Base-by-base conservation (phyloP, 257 asterid species). In the Capsicum pubescens region DNA sequence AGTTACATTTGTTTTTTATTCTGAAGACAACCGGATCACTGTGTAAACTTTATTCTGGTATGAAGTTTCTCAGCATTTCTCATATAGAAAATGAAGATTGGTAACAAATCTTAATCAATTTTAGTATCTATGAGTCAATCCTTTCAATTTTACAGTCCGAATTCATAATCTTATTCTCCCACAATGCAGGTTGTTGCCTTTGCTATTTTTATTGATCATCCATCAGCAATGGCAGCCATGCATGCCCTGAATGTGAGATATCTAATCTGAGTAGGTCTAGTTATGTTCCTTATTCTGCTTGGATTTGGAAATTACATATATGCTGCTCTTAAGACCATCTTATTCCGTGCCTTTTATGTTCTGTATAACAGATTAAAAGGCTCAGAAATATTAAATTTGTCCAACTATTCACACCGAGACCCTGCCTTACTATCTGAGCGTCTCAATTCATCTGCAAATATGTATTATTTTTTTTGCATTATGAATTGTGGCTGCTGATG, bases 161-260 rank as follows among this genome's bases (percentile, higher is more conserved):
- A 32, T 74, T 21, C 19, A 50, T 84, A 17, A 46, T 10, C 82
- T 61, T 66, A 36, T 84, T 52, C 57, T 44, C 52, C 54, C 39
- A 61, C 76, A 67, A 86, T 84, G 77, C 92, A 96, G 99, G 99
- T 95, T 72, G 99, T 94, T 85, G 99, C 99, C 44, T 97, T 95
- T 91, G 99, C 98, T 59, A 97, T 95, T 80, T 97, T 97, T 88
- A 89, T 90, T 39, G 93, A 93, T 91, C 98, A 91, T 87, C 98
- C 87, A 86, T 90, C 98, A 56, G 99, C 99, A 74, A 87, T 94
- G 93, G 92, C 95, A 79, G 93, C 97, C 17, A 90, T 97, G 85
- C 95, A 93, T 85, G 86, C 98, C 44, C 85, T 97, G 84, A 95
- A 95, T 86, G 99, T 97, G 86, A 93, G 98, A 48, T 82, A 79